These are phyloP conservation scores for Phaeotremella skinneri DNA, from an alignment of 768 basidiomycete genomes.

Conservation along the genomic window DNA sequence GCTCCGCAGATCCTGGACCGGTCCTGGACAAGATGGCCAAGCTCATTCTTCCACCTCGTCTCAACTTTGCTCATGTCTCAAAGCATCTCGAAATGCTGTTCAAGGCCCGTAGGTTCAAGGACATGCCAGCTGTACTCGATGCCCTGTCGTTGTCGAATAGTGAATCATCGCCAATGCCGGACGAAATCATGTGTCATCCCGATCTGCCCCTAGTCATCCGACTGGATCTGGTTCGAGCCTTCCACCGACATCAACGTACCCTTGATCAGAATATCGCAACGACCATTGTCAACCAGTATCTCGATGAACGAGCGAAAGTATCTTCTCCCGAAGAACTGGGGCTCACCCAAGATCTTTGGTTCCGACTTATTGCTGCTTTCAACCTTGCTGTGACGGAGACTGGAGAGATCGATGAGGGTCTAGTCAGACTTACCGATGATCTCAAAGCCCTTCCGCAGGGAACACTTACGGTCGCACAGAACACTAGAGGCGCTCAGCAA, in stretches of 20 bases:
- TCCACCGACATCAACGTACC: conserved; percentile 10
- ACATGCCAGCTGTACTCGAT: neutral
- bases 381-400: conserved; percentile 4
- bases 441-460: neutral
- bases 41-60: neutral
- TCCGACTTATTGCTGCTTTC: conserved; percentile 16
- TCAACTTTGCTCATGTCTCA: neutral
- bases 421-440: conserved; percentile 26
- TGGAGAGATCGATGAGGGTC: conserved; percentile 27
- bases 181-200: neutral
- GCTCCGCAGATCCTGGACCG: neutral
- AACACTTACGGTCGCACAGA: neutral
- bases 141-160: neutral
- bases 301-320: conserved; percentile 1
- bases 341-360: conserved; percentile 7
- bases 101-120: neutral
- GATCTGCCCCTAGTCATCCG: conserved; percentile 7
- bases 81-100: neutral
- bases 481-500: neutral
- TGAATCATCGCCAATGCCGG: neutral
- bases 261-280: neutral
- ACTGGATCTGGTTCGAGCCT: neutral
- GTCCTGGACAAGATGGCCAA: neutral
- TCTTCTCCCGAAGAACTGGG: conserved; percentile 2
- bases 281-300: conserved; percentile 12